Conservation (phyloP, 208 protist genomes). For the Crithidia sp. region DNA sequence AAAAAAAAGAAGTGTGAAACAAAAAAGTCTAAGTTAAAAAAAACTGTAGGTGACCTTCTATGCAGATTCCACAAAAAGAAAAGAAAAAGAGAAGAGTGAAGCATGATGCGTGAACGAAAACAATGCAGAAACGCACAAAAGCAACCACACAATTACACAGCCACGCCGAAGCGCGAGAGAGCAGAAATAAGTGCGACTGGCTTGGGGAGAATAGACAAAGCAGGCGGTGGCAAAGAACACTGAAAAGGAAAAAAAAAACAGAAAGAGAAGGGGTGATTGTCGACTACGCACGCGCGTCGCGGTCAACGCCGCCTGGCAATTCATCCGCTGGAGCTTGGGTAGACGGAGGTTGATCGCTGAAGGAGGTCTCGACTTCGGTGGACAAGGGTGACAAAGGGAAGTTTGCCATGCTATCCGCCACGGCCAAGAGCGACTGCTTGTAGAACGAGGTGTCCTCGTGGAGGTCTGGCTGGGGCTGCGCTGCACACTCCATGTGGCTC, state of each 20-base stretch:
- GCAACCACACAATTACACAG: background rate
- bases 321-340: background rate
- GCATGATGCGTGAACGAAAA: background rate
- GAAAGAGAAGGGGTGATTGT: background rate
- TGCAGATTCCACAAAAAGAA: slow-evolving; percentile 7
- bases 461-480: slow-evolving; percentile 3
- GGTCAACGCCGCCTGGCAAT: background rate
- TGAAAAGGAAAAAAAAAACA: background rate
- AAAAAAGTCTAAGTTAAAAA: background rate
- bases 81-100: slow-evolving; percentile 2
- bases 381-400: slow-evolving; percentile 1
- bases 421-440: slow-evolving; percentile 12
- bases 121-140: background rate
- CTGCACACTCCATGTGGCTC: slow-evolving; percentile 26
- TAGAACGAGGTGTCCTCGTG: slow-evolving; percentile 24
- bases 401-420: slow-evolving; percentile 12
- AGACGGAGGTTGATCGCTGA: background rate
- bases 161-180: no score
- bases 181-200: no score
- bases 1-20: background rate
- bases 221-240: no score
- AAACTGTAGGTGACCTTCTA: background rate
- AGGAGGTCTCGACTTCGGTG: background rate
- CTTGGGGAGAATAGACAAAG: no score
- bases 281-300: background rate